Base-by-base conservation (phyloP, 345 rosid genomes). In the Brassica juncea region DNA sequence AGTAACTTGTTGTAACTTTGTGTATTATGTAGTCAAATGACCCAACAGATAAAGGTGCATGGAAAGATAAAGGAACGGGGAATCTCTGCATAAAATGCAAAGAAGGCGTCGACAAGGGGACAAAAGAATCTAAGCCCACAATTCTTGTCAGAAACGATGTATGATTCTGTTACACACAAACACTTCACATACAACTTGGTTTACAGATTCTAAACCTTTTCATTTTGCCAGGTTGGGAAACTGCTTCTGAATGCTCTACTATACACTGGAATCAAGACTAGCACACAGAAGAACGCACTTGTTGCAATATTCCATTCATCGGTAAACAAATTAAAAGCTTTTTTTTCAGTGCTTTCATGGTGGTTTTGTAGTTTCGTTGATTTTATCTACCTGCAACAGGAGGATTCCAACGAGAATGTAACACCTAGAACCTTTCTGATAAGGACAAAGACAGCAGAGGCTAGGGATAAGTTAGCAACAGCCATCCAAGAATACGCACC, bases 11-110 rank as follows among this genome's bases (percentile, higher is more conserved):
- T 62, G 3, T 64, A 16, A 75, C 69, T 55, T n/a, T 44, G 73
- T 39, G 23, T 68, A 52, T 32, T 4, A 8, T 87, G 75, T 86
- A 93, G 98, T 85, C 97, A 75, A 88, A 74, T 74, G 94, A 95
- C 81, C 88, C 89, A 37, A 81, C 83, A n/a, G 98, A 88, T 80
- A 89, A 87, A 86, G 92, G 88, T 68, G 34, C 92, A 5, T 95
- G 99, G 99, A 95, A 91, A 84, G 99, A 95, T 78, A 91, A 85
- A 87, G 99, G 99, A 78, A 84, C 91, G 5, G 99, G 99, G 52
- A 90, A 86, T 81, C 99, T 95, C 77, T 84, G 80, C 68, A 93
- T 95, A 76, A 95, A 88, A 88, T 91, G 97, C 86, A 86, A 83
- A 84, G 98, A 90, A 82, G 99, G 97, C 30, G 76, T 84, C 54